A percentile compares a stretch with the other conserved stretches of the same genome.
These are phyloP conservation scores for Sphagnurus paluster DNA, from an alignment of 1,284 basidiomycete genomes.

Conservation along the genomic window DNA sequence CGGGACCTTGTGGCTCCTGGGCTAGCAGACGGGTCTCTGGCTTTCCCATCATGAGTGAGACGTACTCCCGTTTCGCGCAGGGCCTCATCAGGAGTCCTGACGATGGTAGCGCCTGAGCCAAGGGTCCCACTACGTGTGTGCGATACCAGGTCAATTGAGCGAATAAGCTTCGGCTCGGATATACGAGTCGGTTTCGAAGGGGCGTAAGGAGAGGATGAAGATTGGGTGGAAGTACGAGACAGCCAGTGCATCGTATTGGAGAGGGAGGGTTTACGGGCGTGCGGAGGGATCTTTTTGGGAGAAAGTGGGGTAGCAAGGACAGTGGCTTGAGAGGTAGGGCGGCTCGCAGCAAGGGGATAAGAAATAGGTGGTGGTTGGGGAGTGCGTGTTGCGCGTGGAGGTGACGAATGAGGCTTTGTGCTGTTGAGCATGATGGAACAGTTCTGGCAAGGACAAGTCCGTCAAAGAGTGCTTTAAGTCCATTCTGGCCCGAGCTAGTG, in stretches of 20 bases:
- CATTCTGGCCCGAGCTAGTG: background rate
- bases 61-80: conserved; percentile 46
- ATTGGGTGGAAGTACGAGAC: conserved; percentile 37
- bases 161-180: conserved; percentile 59
- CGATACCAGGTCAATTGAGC: conserved; percentile 45
- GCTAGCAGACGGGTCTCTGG: conserved; percentile 11
- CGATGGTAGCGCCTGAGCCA: conserved; percentile 68
- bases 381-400: conserved; percentile 27
- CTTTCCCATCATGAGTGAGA: conserved; percentile 28
- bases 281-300: conserved; percentile 22
- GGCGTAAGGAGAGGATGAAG: conserved; percentile 29
- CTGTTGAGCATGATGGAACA: conserved; percentile 20
- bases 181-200: conserved; percentile 51
- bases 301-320: conserved; percentile 22
- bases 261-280: conserved; percentile 35
- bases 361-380: conserved; percentile 28
- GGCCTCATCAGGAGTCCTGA: conserved; percentile 76
- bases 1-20: conserved; percentile 3
- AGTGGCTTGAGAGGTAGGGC: conserved; percentile 26
- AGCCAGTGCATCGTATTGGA: conserved; percentile 54
- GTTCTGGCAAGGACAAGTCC: conserved; percentile 3
- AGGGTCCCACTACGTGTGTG: conserved; percentile 48
- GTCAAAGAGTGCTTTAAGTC: conserved; percentile 6
- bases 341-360: conserved; percentile 21
- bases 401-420: conserved; percentile 30